Evolutionary conservation across 2,329 filamentous ascomycete genomes (phyloP).

Genomic region (Hawksworthiomyces lignivorus): DNA sequence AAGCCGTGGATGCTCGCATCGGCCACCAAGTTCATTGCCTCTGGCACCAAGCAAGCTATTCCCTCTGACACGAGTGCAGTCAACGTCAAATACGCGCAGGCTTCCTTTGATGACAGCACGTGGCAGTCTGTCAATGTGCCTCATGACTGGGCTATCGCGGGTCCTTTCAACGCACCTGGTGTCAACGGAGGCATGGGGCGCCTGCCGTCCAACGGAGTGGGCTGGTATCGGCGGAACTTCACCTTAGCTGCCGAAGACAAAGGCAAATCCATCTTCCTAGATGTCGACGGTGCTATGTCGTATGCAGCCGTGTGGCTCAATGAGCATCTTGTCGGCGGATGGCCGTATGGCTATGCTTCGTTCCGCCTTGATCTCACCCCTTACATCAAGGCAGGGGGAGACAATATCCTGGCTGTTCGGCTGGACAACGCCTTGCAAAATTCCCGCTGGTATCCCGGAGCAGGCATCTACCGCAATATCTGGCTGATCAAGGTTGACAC

Average conservation of each 20-base stretch:
- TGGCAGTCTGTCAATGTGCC: constrained; percentile 36
- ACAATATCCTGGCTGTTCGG: constrained; percentile 40
- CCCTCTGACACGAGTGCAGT: constrained; percentile 6
- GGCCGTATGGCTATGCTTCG: constrained; percentile 43
- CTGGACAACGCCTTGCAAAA: constrained; percentile 39
- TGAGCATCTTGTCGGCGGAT: constrained; percentile 39
- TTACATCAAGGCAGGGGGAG: constrained; percentile 25
- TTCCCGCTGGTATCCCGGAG: constrained; percentile 49
- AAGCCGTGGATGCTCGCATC: constrained; percentile 15
- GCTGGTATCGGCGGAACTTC: constrained; percentile 42
- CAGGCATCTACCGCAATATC: constrained; percentile 45
- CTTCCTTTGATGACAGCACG: constrained; percentile 26
- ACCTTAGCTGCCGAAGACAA: constrained; percentile 23
- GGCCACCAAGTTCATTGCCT: constrained; percentile 12
- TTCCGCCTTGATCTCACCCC: constrained; percentile 43
- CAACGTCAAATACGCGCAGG: constrained; percentile 9
- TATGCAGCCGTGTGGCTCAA: constrained; percentile 44
- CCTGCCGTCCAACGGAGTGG: constrained; percentile 42
- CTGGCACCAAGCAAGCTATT: constrained; percentile 6
- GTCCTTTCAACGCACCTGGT: constrained; percentile 32
- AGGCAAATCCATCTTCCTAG: constrained; percentile 33
- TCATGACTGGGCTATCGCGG: constrained; percentile 42
- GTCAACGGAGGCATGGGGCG: constrained; percentile 32
- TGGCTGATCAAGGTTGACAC: constrained; percentile 43
- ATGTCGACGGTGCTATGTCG: constrained; percentile 44